Base-by-base conservation (phyloP, 129 eudicot species). In the Escallonia rubra region DNA sequence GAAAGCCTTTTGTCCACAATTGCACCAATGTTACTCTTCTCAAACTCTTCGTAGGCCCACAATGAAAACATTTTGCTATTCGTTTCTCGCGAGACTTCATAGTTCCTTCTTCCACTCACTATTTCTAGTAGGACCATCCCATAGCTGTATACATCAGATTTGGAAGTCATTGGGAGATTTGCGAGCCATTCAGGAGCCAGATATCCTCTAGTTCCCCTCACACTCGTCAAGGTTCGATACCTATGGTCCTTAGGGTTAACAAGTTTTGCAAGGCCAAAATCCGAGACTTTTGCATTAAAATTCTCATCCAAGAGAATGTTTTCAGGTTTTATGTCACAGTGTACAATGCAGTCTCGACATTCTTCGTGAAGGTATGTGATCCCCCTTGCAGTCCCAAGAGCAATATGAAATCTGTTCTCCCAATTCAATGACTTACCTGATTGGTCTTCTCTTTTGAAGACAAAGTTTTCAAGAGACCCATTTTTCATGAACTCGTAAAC, bases 171-270 rank as follows among this genome's bases (percentile, higher is more conserved):
- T 3, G 96, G 98, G 4, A 88, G 96, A 67, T 88, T 92, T 3
- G 98, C 94, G 8, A 91, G 86, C 98, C 98, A 91, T 57, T 91
- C 98, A 0, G 98, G 98, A 8, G 98, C 96, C 71, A 91, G 58
- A 76, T 91, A 91, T 49, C 97, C 97, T 72, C 96, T 83, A 3
- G 97, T 91, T 14, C 98, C 96, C 71, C 98, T 78, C 56, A 88
- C 96, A 53, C 95, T 86, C 6, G 89, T 92, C 71, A 88, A 61
- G 3, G 91, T 88, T 4, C 98, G 82, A 42, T 90, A 72, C 54
- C 96, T 72, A 54, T 88, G 96, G 70, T 88, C 98, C 71, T 86
- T 88, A 10, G 89, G 87, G 63, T 88, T 88, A 4, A 88, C 74
- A 5, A 90, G 83, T 59, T 84, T 86, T 2, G 96, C 96, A 11